These are phyloP conservation scores for Casuarina cunninghamiana DNA, from an alignment of 306 rosid species.

Conservation along the genomic window DNA sequence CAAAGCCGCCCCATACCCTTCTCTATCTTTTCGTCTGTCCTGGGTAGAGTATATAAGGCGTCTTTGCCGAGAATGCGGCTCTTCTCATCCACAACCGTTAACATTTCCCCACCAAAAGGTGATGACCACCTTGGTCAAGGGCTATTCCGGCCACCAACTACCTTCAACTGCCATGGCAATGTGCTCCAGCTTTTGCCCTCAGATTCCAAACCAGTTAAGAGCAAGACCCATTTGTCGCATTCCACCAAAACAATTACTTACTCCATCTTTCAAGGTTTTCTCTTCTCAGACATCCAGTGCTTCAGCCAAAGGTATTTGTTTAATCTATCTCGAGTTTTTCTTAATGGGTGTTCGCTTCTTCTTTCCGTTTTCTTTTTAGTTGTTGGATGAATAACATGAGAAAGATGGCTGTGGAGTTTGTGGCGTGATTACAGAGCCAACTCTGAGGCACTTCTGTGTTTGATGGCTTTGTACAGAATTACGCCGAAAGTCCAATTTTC, in stretches of 20 bases:
- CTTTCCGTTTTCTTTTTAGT: background rate
- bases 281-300: constrained; percentile 49
- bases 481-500: background rate
- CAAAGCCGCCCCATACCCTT: background rate
- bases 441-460: background rate
- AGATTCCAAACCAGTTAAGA: constrained; percentile 40
- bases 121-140: constrained; percentile 37
- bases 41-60: background rate
- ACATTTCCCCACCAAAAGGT: background rate
- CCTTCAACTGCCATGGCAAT: constrained; percentile 59
- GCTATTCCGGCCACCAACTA: constrained; percentile 29
- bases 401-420: background rate
- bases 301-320: constrained; percentile 38
- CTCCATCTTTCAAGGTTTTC: constrained; percentile 38
- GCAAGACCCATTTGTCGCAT: constrained; percentile 27
- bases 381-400: background rate
- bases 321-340: background rate
- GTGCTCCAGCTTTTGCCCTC: constrained; percentile 59
- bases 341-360: background rate
- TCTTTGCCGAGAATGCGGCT: constrained; percentile 30
- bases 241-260: constrained; percentile 25
- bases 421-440: background rate
- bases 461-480: background rate
- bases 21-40: constrained; percentile 28
- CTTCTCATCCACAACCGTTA: constrained; percentile 1